Percentiles rank a stretch among this genome's conserved stretches.
These are phyloP conservation scores for Cladosporium sp. DNA, from an alignment of 2,329 filamentous ascomycete species.

Conservation along the genomic window DNA sequence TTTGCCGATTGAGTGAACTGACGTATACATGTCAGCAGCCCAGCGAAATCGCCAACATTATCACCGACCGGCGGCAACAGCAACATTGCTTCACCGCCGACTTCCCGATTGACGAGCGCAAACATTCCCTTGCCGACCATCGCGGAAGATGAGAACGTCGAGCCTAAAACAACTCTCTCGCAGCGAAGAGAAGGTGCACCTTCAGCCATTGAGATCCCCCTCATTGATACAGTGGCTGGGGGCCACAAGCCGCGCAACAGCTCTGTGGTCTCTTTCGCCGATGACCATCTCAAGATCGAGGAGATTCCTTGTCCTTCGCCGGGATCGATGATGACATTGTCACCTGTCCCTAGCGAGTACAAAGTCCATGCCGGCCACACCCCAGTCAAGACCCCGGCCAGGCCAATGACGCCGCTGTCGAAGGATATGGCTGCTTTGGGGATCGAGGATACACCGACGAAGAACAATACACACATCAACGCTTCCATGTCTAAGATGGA, in stretches of 20 bases:
- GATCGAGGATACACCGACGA: slow-evolving; percentile 33
- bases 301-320: slow-evolving; percentile 23
- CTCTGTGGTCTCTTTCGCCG: slow-evolving; percentile 23
- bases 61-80: slow-evolving; percentile 23
- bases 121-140: slow-evolving; percentile 28
- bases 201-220: slow-evolving; percentile 22
- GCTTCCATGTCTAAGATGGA: slow-evolving; percentile 24
- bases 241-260: slow-evolving; percentile 17
- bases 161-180: slow-evolving; percentile 16
- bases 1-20: not conserved
- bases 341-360: slow-evolving; percentile 30
- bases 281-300: slow-evolving; percentile 23
- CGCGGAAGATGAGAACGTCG: slow-evolving; percentile 29
- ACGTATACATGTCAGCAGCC: slow-evolving; percentile 21
- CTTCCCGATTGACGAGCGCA: slow-evolving; percentile 17
- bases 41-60: slow-evolving; percentile 32
- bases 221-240: slow-evolving; percentile 12
- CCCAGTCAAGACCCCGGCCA: slow-evolving; percentile 26
- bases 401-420: slow-evolving; percentile 27
- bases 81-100: slow-evolving; percentile 19
- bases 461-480: slow-evolving; percentile 33
- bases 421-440: slow-evolving; percentile 24
- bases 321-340: slow-evolving; percentile 22
- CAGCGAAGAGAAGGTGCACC: slow-evolving; percentile 24
- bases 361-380: slow-evolving; percentile 32